phyloP scores from a whole-genome alignment of 106 monocot species.

The Dendrobium catenatum region DNA sequence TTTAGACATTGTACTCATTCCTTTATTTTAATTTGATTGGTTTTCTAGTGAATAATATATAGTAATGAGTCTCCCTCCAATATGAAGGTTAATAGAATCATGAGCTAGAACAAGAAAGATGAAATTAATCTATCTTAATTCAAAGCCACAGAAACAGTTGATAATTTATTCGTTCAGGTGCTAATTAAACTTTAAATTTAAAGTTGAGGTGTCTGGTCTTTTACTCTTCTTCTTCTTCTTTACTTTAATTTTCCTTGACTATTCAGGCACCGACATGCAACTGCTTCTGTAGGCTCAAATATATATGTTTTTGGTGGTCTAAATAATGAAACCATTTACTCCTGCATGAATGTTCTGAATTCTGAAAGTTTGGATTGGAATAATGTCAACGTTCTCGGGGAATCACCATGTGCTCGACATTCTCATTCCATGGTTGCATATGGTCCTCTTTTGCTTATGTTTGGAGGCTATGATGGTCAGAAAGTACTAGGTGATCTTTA shows the following conservation, averaged over 20 bases:
- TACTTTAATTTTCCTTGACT: conserved; percentile 2
- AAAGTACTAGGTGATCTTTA: conserved; percentile 71
- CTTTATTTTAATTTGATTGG: background rate
- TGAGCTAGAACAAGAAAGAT: background rate
- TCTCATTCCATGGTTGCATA: conserved; percentile 69
- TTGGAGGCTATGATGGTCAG: conserved; percentile 86
- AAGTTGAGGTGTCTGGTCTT: background rate
- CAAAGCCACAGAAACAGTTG: background rate
- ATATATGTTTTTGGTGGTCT: conserved; percentile 95
- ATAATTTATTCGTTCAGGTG: background rate
- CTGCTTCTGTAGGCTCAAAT: conserved; percentile 58
- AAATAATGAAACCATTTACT: conserved; percentile 58
- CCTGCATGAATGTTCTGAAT: conserved; percentile 65
- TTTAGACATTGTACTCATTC: background rate
- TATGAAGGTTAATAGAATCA: background rate
- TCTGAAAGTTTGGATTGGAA: conserved; percentile 54
- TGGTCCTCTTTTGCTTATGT: conserved; percentile 55
- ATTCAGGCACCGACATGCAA: conserved; percentile 90
- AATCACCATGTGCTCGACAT: conserved; percentile 82
- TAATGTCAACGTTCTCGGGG: conserved; percentile 38
- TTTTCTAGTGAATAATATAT: background rate
- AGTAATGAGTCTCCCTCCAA: background rate
- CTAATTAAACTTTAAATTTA: background rate
- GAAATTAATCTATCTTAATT: background rate
- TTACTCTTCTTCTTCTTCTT: background rate